Conservation (phyloP, 2,329 filamentous ascomycete genomes). For the Knufia fluminis region DNA sequence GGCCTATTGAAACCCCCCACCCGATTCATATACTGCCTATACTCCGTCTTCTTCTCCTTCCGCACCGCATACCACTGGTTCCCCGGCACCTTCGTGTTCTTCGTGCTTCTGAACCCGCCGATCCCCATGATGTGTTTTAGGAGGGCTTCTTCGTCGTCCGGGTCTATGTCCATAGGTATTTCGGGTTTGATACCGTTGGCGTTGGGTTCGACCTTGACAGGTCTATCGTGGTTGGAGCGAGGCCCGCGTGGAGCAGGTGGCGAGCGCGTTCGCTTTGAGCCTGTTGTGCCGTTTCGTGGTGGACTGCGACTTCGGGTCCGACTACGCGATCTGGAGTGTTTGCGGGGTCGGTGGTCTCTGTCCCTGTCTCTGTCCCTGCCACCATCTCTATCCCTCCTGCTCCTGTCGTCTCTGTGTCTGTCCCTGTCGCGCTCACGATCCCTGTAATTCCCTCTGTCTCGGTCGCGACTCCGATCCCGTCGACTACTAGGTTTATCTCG, state of each 20-base stretch:
- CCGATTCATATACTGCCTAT: slow-evolving; percentile 83
- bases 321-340: slow-evolving; percentile 24
- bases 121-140: slow-evolving; percentile 92
- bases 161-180: slow-evolving; percentile 25
- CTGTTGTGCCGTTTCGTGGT: slow-evolving; percentile 26
- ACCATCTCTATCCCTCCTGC: slow-evolving; percentile 30
- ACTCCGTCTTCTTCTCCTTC: slow-evolving; percentile 91
- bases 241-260: slow-evolving; percentile 3
- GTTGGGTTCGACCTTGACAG: slow-evolving; percentile 25
- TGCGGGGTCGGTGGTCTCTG: slow-evolving; percentile 12
- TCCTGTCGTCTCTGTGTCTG: slow-evolving; percentile 9
- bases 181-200: slow-evolving; percentile 23
- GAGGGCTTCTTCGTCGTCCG: slow-evolving; percentile 51
- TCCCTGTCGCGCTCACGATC: slow-evolving; percentile 14
- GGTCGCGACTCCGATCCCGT: slow-evolving; percentile 36
- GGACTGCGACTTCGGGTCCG: slow-evolving; percentile 25
- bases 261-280: slow-evolving; percentile 24
- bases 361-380: slow-evolving; percentile 28
- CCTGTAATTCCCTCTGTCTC: slow-evolving; percentile 24
- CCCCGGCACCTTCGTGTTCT: slow-evolving; percentile 77
- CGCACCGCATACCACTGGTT: slow-evolving; percentile 75
- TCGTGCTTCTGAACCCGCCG: slow-evolving; percentile 72
- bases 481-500: slow-evolving; percentile 26
- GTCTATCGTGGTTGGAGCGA: slow-evolving; percentile 12
- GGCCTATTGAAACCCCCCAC: slow-evolving; percentile 42